A percentile compares a stretch with the other conserved stretches of the same genome.
phyloP scores from a whole-genome alignment of 2,329 filamentous ascomycete species.

The Pestalotiopsis sp. region DNA sequence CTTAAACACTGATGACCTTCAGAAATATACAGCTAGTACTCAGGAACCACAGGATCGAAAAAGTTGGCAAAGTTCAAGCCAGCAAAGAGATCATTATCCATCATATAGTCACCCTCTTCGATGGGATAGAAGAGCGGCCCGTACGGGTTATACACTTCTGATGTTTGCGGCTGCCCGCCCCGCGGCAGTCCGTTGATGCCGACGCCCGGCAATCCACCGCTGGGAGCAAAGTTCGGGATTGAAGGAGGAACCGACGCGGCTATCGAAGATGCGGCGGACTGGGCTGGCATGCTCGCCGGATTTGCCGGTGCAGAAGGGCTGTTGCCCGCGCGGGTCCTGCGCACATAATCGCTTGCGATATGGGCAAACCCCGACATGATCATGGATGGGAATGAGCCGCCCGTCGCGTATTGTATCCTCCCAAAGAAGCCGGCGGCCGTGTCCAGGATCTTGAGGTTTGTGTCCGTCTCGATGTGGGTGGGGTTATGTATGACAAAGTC shows the following conservation, averaged over 20 bases:
- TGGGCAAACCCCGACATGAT: constrained; percentile 11
- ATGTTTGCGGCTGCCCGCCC: neutral
- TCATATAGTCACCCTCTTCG: neutral
- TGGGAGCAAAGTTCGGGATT: neutral
- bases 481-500: constrained; percentile 13
- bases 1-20: neutral
- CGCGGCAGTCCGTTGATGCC: neutral
- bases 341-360: constrained; percentile 6
- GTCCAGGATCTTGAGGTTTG: neutral
- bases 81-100: neutral
- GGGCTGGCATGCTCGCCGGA: neutral
- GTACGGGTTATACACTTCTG: neutral
- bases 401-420: constrained; percentile 7
- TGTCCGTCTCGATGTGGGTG: constrained; percentile 3
- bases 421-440: constrained; percentile 5
- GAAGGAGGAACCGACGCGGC: neutral
- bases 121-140: constrained; percentile 3
- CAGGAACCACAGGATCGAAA: constrained; percentile 6
- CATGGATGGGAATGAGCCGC: neutral
- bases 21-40: neutral
- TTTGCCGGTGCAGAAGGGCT: neutral
- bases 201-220: too few relatives aligned
- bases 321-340: neutral
- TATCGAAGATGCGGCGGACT: neutral
- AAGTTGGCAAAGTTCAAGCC: constrained; percentile 6